phyloP scores from a whole-genome alignment of 1,284 basidiomycete genomes.

The Cyathus pygmaeus region DNA sequence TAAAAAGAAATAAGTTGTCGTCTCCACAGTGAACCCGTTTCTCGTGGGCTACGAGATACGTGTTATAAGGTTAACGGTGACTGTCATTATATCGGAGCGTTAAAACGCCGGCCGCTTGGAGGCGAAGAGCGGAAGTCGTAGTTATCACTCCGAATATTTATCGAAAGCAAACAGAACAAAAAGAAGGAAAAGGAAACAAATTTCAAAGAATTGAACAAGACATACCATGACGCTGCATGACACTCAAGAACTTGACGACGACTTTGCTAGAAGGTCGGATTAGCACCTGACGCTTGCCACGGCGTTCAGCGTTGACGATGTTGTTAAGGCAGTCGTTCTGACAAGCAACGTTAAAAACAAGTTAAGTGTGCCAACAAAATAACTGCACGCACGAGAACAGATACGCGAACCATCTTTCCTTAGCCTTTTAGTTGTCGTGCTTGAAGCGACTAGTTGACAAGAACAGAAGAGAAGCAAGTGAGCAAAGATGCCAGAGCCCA shows the following conservation, averaged over 20 bases:
- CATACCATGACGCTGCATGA: constrained; percentile 98
- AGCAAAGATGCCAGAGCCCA: constrained; percentile 55
- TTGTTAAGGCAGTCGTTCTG: constrained; percentile 94
- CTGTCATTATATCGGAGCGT: constrained; percentile 71
- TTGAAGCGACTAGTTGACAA: constrained; percentile 17
- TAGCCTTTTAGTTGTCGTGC: constrained; percentile 30
- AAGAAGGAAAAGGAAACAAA: constrained; percentile 1
- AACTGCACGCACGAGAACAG: constrained; percentile 73
- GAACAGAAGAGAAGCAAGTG: constrained; percentile 32
- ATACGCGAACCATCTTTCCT: constrained; percentile 83
- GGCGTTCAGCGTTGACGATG: constrained; percentile 98
- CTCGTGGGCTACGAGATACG: constrained; percentile 45
- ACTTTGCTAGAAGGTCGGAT: constrained; percentile 96
- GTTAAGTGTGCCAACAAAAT: not conserved
- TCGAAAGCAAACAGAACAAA: constrained; percentile 9
- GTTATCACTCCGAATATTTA: constrained; percentile 72
- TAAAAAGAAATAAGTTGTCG: constrained; percentile 47
- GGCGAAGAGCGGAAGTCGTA: constrained; percentile 66
- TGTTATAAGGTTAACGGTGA: constrained; percentile 62
- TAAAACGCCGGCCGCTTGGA: constrained; percentile 77
- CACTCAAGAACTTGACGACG: constrained; percentile 93
- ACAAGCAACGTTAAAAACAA: constrained; percentile 9
- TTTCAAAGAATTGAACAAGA: constrained; percentile 18
- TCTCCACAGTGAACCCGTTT: constrained; percentile 67
- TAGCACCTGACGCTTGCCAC: constrained; percentile 97